These are phyloP conservation scores for Penicillium brevicompactum DNA, from an alignment of 2,329 filamentous ascomycete genomes.

Conservation along the genomic window DNA sequence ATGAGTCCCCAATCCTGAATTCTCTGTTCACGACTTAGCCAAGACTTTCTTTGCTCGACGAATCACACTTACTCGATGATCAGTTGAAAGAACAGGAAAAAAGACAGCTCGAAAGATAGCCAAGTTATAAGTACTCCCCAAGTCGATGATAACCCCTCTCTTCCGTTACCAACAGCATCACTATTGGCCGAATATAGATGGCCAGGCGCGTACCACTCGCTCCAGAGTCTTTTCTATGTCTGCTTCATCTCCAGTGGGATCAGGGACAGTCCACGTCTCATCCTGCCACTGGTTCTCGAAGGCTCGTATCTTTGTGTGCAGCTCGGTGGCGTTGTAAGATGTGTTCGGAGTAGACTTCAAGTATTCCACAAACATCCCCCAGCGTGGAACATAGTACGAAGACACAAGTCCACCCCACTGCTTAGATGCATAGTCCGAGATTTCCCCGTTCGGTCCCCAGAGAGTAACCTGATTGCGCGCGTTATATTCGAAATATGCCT, in stretches of 20 bases:
- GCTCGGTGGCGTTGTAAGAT: slow-evolving; percentile 12
- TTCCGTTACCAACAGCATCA: not conserved
- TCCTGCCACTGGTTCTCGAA: slow-evolving; percentile 22
- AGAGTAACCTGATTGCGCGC: slow-evolving; percentile 55
- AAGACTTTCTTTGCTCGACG: no score
- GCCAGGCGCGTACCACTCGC: slow-evolving; percentile 8
- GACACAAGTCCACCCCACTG: slow-evolving; percentile 52
- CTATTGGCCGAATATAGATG: slow-evolving; percentile 10
- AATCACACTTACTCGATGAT: no score
- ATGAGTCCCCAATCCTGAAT: no score
- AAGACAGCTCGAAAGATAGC: no score
- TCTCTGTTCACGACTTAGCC: no score
- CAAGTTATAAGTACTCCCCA: no score
- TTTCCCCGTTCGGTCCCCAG: slow-evolving; percentile 53
- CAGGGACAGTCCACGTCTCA: slow-evolving; percentile 10
- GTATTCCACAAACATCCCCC: slow-evolving; percentile 50
- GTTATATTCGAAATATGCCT: slow-evolving; percentile 48
- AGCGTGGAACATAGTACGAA: slow-evolving; percentile 51
- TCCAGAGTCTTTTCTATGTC: slow-evolving; percentile 12
- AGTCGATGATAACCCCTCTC: no score
- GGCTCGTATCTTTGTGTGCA: slow-evolving; percentile 5
- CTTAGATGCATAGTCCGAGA: slow-evolving; percentile 55
- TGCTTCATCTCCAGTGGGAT: not conserved
- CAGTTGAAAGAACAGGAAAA: no score
- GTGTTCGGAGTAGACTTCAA: slow-evolving; percentile 11